phyloP scores from a whole-genome alignment of 768 basidiomycete species.

The Fomitopsis serialis region DNA sequence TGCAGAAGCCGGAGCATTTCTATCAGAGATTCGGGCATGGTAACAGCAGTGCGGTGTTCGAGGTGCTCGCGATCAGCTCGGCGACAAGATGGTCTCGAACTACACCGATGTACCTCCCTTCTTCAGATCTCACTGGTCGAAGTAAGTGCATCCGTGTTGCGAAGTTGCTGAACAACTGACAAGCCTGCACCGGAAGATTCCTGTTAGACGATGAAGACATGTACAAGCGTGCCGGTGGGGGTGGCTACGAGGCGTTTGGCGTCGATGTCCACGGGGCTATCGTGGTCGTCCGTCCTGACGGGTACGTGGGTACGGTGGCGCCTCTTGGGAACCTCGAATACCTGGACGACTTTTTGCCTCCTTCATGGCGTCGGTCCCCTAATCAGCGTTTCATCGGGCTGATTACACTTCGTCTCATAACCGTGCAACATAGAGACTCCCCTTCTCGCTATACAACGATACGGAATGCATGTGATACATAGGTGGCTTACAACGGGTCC shows the following conservation, averaged over 20 bases:
- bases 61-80: slow-evolving; percentile 12
- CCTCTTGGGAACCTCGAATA: slow-evolving; percentile 36
- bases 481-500: not conserved
- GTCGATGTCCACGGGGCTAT: slow-evolving; percentile 41
- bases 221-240: slow-evolving; percentile 40
- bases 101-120: slow-evolving; percentile 36
- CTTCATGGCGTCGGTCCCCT: slow-evolving; percentile 29
- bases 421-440: not conserved
- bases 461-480: not conserved
- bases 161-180: not conserved
- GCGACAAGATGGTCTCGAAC: slow-evolving; percentile 11
- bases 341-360: slow-evolving; percentile 39
- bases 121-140: slow-evolving; percentile 55
- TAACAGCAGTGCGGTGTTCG: slow-evolving; percentile 4
- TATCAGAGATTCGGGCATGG: slow-evolving; percentile 2
- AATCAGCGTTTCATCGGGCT: not conserved
- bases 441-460: not conserved
- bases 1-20: not conserved
- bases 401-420: not conserved
- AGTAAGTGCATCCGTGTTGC: slow-evolving; percentile 29
- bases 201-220: slow-evolving; percentile 52
- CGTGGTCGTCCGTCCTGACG: slow-evolving; percentile 58
- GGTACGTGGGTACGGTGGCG: slow-evolving; percentile 55
- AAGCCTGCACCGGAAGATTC: slow-evolving; percentile 33
- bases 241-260: slow-evolving; percentile 54